Percentiles rank a stretch among this genome's conserved stretches.
Conservation (phyloP, 23 red algal genomes). For the Chondrus crispus region DNA sequence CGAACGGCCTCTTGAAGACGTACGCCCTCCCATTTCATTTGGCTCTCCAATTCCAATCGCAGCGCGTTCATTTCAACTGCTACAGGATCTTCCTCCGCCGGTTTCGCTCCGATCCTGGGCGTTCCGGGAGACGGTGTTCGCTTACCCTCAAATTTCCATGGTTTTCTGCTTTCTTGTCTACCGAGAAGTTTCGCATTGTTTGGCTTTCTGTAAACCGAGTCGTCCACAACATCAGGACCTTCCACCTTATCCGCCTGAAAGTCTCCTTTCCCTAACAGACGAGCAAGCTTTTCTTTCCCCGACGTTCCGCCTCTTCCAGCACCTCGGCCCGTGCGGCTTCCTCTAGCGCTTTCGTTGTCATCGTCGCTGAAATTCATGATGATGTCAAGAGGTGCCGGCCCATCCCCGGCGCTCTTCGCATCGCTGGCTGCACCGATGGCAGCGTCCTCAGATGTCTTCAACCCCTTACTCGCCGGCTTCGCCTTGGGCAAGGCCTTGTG, state of each 20-base stretch:
- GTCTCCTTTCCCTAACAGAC: conserved; percentile 48
- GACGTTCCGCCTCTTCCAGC: not conserved
- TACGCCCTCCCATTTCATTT: conserved; percentile 58
- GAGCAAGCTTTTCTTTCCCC: conserved; percentile 42
- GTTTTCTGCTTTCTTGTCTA: not conserved
- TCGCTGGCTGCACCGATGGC: not conserved
- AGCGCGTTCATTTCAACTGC: conserved; percentile 39
- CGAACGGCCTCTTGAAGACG: conserved; percentile 62
- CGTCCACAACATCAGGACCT: conserved; percentile 47
- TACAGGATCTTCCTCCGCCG: not conserved
- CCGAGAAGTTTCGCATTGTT: not conserved
- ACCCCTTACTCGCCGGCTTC: not conserved
- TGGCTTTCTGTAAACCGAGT: conserved; percentile 37
- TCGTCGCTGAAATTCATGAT: too few species aligned
- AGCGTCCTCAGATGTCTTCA: not conserved
- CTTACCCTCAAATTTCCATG: not conserved
- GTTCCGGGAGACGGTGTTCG: not conserved
- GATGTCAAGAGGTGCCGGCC: too few species aligned
- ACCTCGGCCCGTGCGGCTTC: not conserved
- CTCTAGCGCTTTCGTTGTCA: too few species aligned
- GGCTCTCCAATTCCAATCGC: conserved; percentile 35
- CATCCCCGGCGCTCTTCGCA: not conserved
- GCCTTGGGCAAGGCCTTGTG: not conserved
- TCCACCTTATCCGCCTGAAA: conserved; percentile 36
- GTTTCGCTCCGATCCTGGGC: not conserved